phyloP scores from a whole-genome alignment of 2,329 filamentous ascomycete genomes.

The Colletotrichum sp. region DNA sequence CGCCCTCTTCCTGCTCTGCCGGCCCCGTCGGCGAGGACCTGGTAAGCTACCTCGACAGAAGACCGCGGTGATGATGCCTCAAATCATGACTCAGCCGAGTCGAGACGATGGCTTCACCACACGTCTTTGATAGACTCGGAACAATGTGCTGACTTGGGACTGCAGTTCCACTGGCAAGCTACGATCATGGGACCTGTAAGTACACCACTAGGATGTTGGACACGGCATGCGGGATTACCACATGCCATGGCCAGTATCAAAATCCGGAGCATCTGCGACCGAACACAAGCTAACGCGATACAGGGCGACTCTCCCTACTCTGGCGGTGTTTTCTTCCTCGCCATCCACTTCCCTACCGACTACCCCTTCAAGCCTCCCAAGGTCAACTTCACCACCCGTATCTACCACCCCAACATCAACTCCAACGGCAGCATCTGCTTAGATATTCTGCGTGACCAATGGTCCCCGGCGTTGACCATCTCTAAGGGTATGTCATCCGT shows the following conservation, averaged over 20 bases:
- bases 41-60: slow-evolving; percentile 65
- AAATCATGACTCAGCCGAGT: slow-evolving; percentile 23
- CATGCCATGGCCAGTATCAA: neutral
- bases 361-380: slow-evolving; percentile 99
- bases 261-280: neutral
- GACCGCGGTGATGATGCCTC: slow-evolving; percentile 7
- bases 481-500: slow-evolving; percentile 78
- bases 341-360: slow-evolving; percentile 99
- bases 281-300: neutral
- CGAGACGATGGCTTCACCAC: slow-evolving; percentile 20
- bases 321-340: slow-evolving; percentile 97
- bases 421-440: slow-evolving; percentile 99
- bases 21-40: slow-evolving; percentile 96
- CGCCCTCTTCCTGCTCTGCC: slow-evolving; percentile 97
- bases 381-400: slow-evolving; percentile 99
- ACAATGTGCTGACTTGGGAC: slow-evolving; percentile 2
- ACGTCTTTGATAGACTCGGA: neutral
- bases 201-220: slow-evolving; percentile 28
- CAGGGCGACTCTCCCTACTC: slow-evolving; percentile 97
- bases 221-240: neutral
- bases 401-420: slow-evolving; percentile 99
- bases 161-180: slow-evolving; percentile 99
- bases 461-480: slow-evolving; percentile 97
- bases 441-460: slow-evolving; percentile 98
- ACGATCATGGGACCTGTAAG: slow-evolving; percentile 99